These are phyloP conservation scores for Aspergillus sclerotialis DNA, from an alignment of 2,329 filamentous ascomycete genomes.

Conservation along the genomic window DNA sequence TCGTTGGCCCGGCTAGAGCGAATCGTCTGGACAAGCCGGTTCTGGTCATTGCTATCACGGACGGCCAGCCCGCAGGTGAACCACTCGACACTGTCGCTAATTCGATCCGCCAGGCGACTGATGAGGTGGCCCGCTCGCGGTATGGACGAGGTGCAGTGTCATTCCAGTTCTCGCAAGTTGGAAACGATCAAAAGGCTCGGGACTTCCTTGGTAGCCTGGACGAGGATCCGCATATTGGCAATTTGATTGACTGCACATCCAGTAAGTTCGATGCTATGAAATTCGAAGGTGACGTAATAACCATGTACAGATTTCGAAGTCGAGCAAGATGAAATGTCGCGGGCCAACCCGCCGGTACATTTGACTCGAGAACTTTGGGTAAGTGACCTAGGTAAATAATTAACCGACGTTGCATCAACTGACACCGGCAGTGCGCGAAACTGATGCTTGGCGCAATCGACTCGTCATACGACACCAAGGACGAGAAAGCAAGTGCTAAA, in stretches of 20 bases:
- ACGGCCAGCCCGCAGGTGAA: constrained; percentile 60
- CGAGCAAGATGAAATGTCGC: constrained; percentile 60
- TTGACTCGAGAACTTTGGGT: constrained; percentile 60
- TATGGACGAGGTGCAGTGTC: constrained; percentile 54
- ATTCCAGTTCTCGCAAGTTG: constrained; percentile 64
- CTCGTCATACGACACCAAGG: constrained; percentile 57
- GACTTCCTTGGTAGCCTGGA: constrained; percentile 60
- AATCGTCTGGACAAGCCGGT: constrained; percentile 56
- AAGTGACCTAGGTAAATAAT: no score
- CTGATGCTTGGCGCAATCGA: constrained; percentile 62
- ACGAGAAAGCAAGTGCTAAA: constrained; percentile 49
- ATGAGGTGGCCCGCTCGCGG: constrained; percentile 44
- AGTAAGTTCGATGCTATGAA: constrained; percentile 41
- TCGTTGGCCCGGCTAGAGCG: constrained; percentile 46
- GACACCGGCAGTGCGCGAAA: constrained; percentile 47
- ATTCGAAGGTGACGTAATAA: constrained; percentile 9
- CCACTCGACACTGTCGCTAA: constrained; percentile 50
- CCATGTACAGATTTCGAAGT: constrained; percentile 53
- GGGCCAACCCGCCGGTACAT: constrained; percentile 54
- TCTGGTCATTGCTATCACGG: constrained; percentile 59
- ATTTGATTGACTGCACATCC: constrained; percentile 60
- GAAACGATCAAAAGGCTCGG: constrained; percentile 58
- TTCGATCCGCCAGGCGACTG: constrained; percentile 49
- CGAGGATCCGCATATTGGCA: constrained; percentile 54
- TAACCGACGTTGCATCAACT: constrained; percentile 7